These are phyloP conservation scores for Beauveria varroae DNA, from an alignment of 2,329 filamentous ascomycete genomes.

Conservation along the genomic window DNA sequence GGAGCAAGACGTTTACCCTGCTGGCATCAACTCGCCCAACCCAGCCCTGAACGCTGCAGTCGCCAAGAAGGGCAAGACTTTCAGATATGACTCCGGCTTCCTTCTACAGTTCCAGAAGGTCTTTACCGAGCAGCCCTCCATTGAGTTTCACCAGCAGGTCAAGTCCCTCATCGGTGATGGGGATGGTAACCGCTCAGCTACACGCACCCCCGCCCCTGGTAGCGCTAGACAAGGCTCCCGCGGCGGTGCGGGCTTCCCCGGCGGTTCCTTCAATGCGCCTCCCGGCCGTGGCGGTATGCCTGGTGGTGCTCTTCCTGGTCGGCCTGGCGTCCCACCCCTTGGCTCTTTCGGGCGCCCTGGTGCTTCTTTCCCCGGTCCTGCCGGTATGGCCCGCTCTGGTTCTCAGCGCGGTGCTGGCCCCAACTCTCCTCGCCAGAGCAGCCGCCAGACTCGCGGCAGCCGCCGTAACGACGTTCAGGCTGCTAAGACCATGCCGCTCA, in stretches of 20 bases:
- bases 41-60: conserved; percentile 79
- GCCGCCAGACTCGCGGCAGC: conserved; percentile 56
- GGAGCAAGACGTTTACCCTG: conserved; percentile 72
- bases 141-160: conserved; percentile 89
- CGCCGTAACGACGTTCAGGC: conserved; percentile 63
- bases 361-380: conserved; percentile 54
- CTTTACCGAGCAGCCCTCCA: conserved; percentile 91
- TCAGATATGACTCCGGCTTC: conserved; percentile 94
- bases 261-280: conserved; percentile 61
- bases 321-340: conserved; percentile 44
- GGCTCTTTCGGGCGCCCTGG: conserved; percentile 37
- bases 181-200: conserved; percentile 54
- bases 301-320: conserved; percentile 51
- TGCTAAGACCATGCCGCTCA: conserved; percentile 87
- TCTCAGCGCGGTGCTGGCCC: conserved; percentile 54
- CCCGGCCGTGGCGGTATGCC: conserved; percentile 55
- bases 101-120: conserved; percentile 92
- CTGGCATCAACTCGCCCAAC: conserved; percentile 81
- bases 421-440: conserved; percentile 63
- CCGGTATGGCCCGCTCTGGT: conserved; percentile 57
- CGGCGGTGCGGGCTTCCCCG: conserved; percentile 45
- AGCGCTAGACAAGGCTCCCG: conserved; percentile 45
- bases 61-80: conserved; percentile 69
- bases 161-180: conserved; percentile 77
- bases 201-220: conserved; percentile 49